These are phyloP conservation scores for Pseudogymnoascus sp. DNA, from an alignment of 2,329 filamentous ascomycete genomes.

Conservation along the genomic window DNA sequence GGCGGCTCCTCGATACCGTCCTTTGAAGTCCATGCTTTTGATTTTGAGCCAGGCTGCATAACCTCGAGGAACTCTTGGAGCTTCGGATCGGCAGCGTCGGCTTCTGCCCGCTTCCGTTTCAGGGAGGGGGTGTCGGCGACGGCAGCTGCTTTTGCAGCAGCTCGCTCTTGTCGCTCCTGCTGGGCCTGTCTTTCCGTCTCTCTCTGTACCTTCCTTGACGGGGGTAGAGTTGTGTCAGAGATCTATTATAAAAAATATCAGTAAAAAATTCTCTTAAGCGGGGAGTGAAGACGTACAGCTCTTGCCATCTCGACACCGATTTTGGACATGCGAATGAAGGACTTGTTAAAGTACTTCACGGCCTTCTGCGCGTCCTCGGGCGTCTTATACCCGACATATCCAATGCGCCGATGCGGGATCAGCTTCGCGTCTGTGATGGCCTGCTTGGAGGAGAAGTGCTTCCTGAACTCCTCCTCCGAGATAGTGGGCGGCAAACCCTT, in stretches of 20 bases:
- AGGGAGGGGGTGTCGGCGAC: conserved; percentile 35
- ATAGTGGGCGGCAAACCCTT: conserved; percentile 78
- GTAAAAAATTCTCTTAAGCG: not conserved
- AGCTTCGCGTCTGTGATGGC: conserved; percentile 87
- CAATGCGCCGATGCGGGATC: conserved; percentile 81
- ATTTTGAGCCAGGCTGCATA: conserved; percentile 62
- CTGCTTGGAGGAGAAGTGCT: conserved; percentile 72
- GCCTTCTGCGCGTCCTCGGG: conserved; percentile 71
- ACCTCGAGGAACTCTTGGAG: conserved; percentile 78
- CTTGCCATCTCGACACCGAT: conserved; percentile 82
- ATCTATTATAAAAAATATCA: conserved; percentile 18
- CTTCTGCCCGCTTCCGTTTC: conserved; percentile 59
- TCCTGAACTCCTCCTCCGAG: conserved; percentile 74
- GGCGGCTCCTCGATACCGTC: conserved; percentile 31
- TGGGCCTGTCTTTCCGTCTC: conserved; percentile 25
- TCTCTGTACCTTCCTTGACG: conserved; percentile 31
- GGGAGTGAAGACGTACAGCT: conserved; percentile 47
- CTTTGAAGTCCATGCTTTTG: conserved; percentile 54
- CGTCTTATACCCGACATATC: conserved; percentile 88
- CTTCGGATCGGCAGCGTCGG: conserved; percentile 62
- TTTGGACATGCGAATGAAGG: conserved; percentile 93
- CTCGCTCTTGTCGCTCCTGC: conserved; percentile 17
- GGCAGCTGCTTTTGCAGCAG: conserved; percentile 22
- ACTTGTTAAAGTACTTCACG: conserved; percentile 89
- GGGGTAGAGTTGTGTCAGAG: conserved; percentile 29